These are phyloP conservation scores for Odontarrhena argentea DNA, from an alignment of 345 rosid genomes.

Conservation along the genomic window DNA sequence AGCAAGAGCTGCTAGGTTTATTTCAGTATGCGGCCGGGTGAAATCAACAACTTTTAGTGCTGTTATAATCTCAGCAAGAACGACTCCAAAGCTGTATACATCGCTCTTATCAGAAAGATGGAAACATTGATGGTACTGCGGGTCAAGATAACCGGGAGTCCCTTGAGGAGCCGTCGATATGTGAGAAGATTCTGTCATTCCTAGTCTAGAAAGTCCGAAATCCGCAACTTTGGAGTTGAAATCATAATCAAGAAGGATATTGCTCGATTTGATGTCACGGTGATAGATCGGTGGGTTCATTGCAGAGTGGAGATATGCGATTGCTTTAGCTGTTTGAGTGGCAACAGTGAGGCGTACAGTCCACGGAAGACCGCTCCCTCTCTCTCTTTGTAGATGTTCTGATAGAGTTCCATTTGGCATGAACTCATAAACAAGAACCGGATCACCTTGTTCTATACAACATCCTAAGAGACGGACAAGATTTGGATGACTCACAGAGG, in stretches of 20 bases:
- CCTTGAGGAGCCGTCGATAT: constrained; percentile 95
- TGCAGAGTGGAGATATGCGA: constrained; percentile 85
- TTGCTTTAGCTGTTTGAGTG: constrained; percentile 84
- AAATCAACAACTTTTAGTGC: constrained; percentile 91
- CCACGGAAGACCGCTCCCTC: constrained; percentile 81
- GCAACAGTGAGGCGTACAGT: constrained; percentile 75
- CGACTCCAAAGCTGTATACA: constrained; percentile 93
- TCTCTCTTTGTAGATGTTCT: constrained; percentile 83
- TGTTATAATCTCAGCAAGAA: constrained; percentile 88
- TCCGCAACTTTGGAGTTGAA: constrained; percentile 93
- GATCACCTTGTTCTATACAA: constrained; percentile 88
- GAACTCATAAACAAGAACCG: constrained; percentile 82
- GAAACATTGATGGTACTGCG: constrained; percentile 76
- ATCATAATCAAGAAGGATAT: constrained; percentile 74
- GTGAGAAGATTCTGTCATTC: constrained; percentile 73
- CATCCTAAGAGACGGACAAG: constrained; percentile 89
- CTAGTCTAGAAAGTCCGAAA: constrained; percentile 93
- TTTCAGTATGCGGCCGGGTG: constrained; percentile 74
- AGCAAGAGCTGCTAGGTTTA: constrained; percentile 86
- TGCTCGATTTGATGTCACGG: constrained; percentile 91
- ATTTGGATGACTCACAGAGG: constrained; percentile 91
- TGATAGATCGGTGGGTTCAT: constrained; percentile 92
- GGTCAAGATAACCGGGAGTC: constrained; percentile 89
- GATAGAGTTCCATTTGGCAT: constrained; percentile 90
- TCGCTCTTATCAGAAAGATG: constrained; percentile 84